These are phyloP conservation scores for Mycena sp. DNA, from an alignment of 1,284 basidiomycete genomes.

Conservation along the genomic window DNA sequence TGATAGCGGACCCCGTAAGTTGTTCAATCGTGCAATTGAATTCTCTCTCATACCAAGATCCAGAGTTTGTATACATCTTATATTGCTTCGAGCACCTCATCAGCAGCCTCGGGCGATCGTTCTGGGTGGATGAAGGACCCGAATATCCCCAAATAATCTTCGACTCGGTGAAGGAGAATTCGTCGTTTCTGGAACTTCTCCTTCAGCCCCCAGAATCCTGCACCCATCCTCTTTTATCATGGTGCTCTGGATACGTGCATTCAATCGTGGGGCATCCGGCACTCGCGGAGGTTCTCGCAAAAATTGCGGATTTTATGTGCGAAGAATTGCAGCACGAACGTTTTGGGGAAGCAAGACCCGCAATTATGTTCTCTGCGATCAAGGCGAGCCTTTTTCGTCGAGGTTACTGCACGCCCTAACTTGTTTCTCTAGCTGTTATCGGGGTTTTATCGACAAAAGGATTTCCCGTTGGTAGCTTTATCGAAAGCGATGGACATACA, in stretches of 20 bases:
- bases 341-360: constrained; percentile 65
- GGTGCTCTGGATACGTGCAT: constrained; percentile 67
- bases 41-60: constrained; percentile 5
- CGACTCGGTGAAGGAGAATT: constrained; percentile 85
- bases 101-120: constrained; percentile 57
- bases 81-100: constrained; percentile 65
- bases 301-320: constrained; percentile 75
- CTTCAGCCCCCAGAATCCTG: constrained; percentile 50
- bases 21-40: constrained; percentile 16
- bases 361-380: constrained; percentile 65
- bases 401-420: background rate
- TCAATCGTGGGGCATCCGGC: constrained; percentile 59
- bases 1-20: constrained; percentile 71
- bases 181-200: constrained; percentile 59
- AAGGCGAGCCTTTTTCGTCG: constrained; percentile 52
- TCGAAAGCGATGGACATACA: constrained; percentile 65
- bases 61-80: constrained; percentile 76
- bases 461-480: constrained; percentile 40
- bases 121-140: constrained; percentile 75
- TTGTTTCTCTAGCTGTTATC: constrained; percentile 41
- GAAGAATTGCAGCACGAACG: constrained; percentile 83
- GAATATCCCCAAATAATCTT: constrained; percentile 82
- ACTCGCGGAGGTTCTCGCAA: constrained; percentile 76
- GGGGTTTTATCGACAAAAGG: constrained; percentile 45
- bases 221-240: constrained; percentile 54